A percentile compares a stretch with the other conserved stretches of the same genome.
Conservation (phyloP, 108 stramenopile species). For the Stephanodiscus minutulus region DNA sequence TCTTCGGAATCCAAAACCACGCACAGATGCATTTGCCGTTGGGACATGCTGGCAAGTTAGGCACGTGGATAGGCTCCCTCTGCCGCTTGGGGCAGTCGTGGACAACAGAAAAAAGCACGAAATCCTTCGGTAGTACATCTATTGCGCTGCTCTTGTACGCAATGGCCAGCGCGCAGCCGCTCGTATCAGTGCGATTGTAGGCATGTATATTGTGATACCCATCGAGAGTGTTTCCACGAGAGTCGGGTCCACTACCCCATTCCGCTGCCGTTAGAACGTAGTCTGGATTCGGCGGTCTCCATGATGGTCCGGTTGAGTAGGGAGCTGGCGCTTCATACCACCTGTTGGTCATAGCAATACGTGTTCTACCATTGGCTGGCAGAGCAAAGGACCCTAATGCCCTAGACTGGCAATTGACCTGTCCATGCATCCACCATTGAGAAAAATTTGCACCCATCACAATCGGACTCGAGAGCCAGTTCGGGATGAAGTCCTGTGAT, state of each 20-base stretch:
- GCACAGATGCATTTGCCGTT: not conserved
- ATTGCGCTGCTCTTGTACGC: not conserved
- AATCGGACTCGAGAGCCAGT: not conserved
- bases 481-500: not conserved
- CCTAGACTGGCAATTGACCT: not conserved
- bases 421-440: constrained; percentile 5
- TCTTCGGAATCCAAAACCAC: constrained; percentile 8
- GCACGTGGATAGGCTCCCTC: not conserved
- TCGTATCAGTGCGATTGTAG: not conserved
- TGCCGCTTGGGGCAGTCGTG: constrained; percentile 6
- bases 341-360: not conserved
- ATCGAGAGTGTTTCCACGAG: not conserved
- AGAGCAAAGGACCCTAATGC: not conserved
- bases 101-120: not conserved
- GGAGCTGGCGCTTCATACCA: not conserved
- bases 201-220: constrained; percentile 2
- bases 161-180: constrained; percentile 1
- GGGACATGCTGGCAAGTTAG: constrained; percentile 8
- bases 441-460: not conserved
- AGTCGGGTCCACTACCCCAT: not conserved
- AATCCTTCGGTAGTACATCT: not conserved
- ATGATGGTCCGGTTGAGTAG: not conserved
- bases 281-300: not conserved
- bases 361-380: not conserved
- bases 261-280: not conserved